Conservation (phyloP, 352 stramenopile species). For the Phytopythium aichiense region DNA sequence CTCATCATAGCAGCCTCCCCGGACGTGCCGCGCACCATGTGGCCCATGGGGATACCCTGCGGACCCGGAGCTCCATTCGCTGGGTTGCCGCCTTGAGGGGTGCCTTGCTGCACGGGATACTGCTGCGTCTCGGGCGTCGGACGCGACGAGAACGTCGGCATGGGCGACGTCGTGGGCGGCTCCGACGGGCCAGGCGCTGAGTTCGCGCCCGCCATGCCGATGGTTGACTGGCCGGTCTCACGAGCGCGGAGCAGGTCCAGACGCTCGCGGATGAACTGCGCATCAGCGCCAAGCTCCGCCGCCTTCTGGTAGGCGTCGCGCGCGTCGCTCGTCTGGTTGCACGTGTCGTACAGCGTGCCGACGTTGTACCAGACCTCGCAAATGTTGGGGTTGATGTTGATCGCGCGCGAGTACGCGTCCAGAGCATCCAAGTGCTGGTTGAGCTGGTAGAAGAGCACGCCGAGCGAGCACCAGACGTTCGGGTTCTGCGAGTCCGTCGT, state of each 20-base stretch:
- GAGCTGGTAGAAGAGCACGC: slow-evolving; percentile 89
- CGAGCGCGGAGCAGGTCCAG: slow-evolving; percentile 72
- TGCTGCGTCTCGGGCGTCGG: slow-evolving; percentile 49
- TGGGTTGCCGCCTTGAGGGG: slow-evolving; percentile 7
- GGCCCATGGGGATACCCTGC: slow-evolving; percentile 39
- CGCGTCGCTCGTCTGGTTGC: slow-evolving; percentile 88
- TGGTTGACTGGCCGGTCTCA: slow-evolving; percentile 78
- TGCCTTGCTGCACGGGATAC: slow-evolving; percentile 40
- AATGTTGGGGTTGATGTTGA: slow-evolving; percentile 92
- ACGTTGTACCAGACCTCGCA: slow-evolving; percentile 92
- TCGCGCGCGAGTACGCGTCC: slow-evolving; percentile 85
- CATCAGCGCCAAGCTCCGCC: slow-evolving; percentile 75
- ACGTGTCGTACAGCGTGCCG: slow-evolving; percentile 88
- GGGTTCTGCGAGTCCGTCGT: slow-evolving; percentile 88
- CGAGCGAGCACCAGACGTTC: slow-evolving; percentile 89
- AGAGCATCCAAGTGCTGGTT: slow-evolving; percentile 87
- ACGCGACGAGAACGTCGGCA: slow-evolving; percentile 78
- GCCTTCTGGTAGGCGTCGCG: slow-evolving; percentile 88
- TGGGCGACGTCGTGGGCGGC: slow-evolving; percentile 79
- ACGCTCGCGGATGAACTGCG: slow-evolving; percentile 80
- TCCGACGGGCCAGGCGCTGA: slow-evolving; percentile 74
- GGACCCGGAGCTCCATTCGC: slow-evolving; percentile 6
- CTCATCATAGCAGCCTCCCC: slow-evolving; percentile 54
- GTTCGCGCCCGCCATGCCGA: slow-evolving; percentile 80
- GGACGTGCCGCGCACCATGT: slow-evolving; percentile 38